phyloP scores from a whole-genome alignment of 2,329 filamentous ascomycete genomes.

The Aspergillus viridinutans region DNA sequence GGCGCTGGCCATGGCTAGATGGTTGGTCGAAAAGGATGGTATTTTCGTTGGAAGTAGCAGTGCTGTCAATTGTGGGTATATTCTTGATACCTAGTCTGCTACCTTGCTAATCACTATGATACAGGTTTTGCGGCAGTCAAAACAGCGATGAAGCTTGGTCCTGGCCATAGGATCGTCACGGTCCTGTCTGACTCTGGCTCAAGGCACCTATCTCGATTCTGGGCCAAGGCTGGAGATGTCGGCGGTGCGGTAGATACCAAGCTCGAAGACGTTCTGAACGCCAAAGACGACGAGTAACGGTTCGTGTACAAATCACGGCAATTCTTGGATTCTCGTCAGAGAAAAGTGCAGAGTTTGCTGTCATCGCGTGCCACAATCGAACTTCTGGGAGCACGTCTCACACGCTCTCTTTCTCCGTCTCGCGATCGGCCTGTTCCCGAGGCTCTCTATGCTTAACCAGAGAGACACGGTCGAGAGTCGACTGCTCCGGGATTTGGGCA shows the following conservation, averaged over 20 bases:
- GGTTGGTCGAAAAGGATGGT: constrained; percentile 92
- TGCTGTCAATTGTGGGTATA: constrained; percentile 77
- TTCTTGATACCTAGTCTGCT: constrained; percentile 8
- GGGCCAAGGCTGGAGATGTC: constrained; percentile 46
- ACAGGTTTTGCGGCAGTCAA: constrained; percentile 47
- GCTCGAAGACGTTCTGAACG: constrained; percentile 44
- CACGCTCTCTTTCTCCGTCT: neutral
- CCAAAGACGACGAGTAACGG: constrained; percentile 28
- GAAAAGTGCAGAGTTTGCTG: neutral
- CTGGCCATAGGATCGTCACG: constrained; percentile 47
- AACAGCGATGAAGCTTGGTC: constrained; percentile 44
- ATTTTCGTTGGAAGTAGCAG: constrained; percentile 93
- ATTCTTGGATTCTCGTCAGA: neutral
- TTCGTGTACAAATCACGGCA: neutral
- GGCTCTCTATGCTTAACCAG: neutral
- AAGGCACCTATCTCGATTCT: constrained; percentile 50
- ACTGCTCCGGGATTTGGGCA: neutral
- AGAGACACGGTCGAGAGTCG: neutral
- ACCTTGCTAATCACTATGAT: constrained; percentile 10
- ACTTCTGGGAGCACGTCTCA: neutral
- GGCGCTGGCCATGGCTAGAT: constrained; percentile 89
- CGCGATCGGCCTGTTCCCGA: neutral
- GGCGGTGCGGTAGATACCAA: constrained; percentile 43
- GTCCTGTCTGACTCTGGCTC: constrained; percentile 49
- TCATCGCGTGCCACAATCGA: neutral